Evolutionary conservation across 129 eudicot species (phyloP).

Genomic region (Ambrosia artemisiifolia): DNA sequence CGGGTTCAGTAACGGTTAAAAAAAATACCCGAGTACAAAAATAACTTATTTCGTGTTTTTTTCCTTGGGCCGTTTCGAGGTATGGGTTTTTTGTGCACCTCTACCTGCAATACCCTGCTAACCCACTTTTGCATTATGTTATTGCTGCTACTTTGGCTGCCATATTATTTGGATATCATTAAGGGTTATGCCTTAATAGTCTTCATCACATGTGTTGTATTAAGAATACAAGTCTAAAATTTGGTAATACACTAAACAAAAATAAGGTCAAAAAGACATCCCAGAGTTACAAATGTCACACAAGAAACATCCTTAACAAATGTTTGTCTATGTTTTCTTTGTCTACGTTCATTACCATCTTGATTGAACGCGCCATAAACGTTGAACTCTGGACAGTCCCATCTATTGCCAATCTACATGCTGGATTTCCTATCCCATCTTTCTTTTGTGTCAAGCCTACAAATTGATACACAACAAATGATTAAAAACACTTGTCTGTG

Average conservation of each 20-base stretch:
- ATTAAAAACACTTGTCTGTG: conserved; percentile 4
- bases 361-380: not conserved
- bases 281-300: not conserved
- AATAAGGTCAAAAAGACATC: not conserved
- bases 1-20: no score
- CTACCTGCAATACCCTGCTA: no score
- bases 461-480: not conserved
- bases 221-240: not conserved
- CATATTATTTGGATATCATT: no score
- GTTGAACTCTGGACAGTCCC: not conserved
- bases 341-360: conserved; percentile 7
- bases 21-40: no score
- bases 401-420: conserved; percentile 49
- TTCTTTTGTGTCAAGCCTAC: conserved; percentile 85
- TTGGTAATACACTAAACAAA: not conserved
- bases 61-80: no score
- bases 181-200: not conserved
- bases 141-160: not conserved
- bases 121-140: no score
- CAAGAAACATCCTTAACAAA: conserved; percentile 9
- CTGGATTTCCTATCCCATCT: conserved; percentile 97
- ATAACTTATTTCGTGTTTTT: no score
- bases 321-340: not conserved
- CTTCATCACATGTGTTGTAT: not conserved
- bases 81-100: no score